Percentiles rank a stretch among this genome's conserved stretches.
phyloP scores from a whole-genome alignment of 129 eudicot species.

The Saussurea involucrata region DNA sequence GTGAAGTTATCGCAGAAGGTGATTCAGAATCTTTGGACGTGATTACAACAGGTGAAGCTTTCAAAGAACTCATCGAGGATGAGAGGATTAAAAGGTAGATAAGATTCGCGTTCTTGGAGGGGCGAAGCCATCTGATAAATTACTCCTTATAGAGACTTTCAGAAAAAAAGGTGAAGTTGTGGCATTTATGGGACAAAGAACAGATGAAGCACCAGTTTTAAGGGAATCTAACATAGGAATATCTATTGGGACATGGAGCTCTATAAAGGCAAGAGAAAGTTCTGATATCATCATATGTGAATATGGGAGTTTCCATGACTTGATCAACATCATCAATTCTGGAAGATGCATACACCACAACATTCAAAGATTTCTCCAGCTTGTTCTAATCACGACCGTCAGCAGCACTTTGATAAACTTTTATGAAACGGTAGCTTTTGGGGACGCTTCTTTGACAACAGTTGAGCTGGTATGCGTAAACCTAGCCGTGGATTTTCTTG shows the following conservation, averaged over 20 bases:
- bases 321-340: not conserved
- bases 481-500: constrained; percentile 20
- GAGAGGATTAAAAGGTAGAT: constrained; percentile 20
- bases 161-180: constrained; percentile 29
- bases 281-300: constrained; percentile 15
- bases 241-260: constrained; percentile 33
- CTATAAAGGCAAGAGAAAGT: constrained; percentile 19
- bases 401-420: constrained; percentile 21
- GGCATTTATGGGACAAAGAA: constrained; percentile 26
- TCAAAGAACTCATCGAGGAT: constrained; percentile 1
- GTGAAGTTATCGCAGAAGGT: not conserved
- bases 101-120: constrained; percentile 32
- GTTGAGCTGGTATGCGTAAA: constrained; percentile 20
- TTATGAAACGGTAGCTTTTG: not conserved
- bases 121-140: constrained; percentile 26
- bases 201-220: constrained; percentile 31
- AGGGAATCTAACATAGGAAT: constrained; percentile 32
- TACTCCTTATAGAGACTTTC: constrained; percentile 27
- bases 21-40: constrained; percentile 1
- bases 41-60: constrained; percentile 30
- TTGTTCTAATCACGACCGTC: constrained; percentile 13
- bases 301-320: constrained; percentile 4
- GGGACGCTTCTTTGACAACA: constrained; percentile 27
- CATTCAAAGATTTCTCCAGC: constrained; percentile 28
- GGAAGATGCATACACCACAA: constrained; percentile 26